Conservation (phyloP, 176 grass and related monocot species). For the Eragrostis nindensis region DNA sequence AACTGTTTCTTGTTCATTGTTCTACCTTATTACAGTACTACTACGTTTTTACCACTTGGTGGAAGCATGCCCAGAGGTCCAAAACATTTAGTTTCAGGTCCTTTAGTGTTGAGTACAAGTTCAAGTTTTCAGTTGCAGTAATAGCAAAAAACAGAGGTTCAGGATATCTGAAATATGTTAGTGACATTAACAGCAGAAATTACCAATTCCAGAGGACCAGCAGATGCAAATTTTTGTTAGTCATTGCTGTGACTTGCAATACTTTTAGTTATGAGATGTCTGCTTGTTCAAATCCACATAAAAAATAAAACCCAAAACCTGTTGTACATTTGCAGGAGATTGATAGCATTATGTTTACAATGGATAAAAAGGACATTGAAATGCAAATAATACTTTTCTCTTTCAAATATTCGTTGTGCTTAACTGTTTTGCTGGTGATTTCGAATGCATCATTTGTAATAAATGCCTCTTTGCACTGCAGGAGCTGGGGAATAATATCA, state of each 20-base stretch:
- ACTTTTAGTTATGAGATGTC: background rate
- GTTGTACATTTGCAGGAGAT: background rate
- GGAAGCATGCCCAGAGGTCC: too few species aligned
- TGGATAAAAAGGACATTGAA: background rate
- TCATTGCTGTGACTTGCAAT: background rate
- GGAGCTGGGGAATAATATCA: slow-evolving; percentile 97
- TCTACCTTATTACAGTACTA: too few species aligned
- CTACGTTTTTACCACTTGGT: too few species aligned
- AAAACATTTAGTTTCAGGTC: too few species aligned
- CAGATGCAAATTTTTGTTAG: background rate
- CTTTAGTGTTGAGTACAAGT: too few species aligned
- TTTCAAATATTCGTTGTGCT: background rate
- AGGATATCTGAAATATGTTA: too few species aligned
- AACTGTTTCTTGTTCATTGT: background rate
- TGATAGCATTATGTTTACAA: background rate
- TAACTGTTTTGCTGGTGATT: too few species aligned
- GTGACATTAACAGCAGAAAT: too few species aligned
- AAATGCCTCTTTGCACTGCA: slow-evolving; percentile 43
- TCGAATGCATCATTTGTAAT: background rate
- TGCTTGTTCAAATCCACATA: background rate
- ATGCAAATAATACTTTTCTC: background rate
- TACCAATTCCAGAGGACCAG: too few species aligned
- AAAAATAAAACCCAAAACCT: slow-evolving; percentile 12
- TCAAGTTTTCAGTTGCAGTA: too few species aligned
- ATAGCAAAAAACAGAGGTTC: too few species aligned